Evolutionary conservation across 495 filamentous ascomycete species (phyloP).

Genomic region (Parathielavia hyrcaniae): DNA sequence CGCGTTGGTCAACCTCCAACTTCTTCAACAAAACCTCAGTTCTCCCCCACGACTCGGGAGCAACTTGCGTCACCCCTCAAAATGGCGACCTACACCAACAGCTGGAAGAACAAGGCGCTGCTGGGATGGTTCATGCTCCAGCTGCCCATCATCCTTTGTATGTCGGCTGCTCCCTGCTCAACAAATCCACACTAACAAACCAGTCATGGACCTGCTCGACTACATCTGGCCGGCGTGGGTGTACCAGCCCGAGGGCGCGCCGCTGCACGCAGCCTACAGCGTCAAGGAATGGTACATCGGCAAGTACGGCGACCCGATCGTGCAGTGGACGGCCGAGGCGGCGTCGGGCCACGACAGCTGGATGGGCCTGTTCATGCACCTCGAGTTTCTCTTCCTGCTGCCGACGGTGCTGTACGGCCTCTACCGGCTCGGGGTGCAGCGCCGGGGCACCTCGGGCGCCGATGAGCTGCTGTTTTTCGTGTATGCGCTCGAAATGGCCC

Average conservation of each 20-base stretch:
- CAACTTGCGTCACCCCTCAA: conserved; percentile 2
- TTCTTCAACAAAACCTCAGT: not conserved
- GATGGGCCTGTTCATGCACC: conserved; percentile 61
- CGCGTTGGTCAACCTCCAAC: too few relatives aligned
- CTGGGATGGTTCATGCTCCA: conserved; percentile 64
- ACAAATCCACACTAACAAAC: not conserved
- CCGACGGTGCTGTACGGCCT: conserved; percentile 60
- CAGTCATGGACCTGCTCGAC: conserved; percentile 61
- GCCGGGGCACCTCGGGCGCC: conserved; percentile 40
- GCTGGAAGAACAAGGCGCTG: conserved; percentile 51
- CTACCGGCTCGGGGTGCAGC: conserved; percentile 25
- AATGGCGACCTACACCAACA: conserved; percentile 33
- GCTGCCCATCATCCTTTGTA: conserved; percentile 62
- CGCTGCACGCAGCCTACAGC: conserved; percentile 43
- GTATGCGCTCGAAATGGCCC: conserved; percentile 60
- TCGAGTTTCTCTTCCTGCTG: conserved; percentile 63
- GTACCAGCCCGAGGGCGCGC: conserved; percentile 35
- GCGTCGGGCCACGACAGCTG: conserved; percentile 45
- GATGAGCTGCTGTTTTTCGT: conserved; percentile 60
- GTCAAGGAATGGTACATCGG: conserved; percentile 58
- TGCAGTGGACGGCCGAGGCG: conserved; percentile 49
- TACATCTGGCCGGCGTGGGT: conserved; percentile 53
- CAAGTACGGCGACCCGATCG: conserved; percentile 72
- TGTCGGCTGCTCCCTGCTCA: conserved; percentile 21
- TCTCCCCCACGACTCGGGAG: too few relatives aligned